phyloP scores from a whole-genome alignment of 2,329 filamentous ascomycete genomes.

The Penicillium corylophilum region DNA sequence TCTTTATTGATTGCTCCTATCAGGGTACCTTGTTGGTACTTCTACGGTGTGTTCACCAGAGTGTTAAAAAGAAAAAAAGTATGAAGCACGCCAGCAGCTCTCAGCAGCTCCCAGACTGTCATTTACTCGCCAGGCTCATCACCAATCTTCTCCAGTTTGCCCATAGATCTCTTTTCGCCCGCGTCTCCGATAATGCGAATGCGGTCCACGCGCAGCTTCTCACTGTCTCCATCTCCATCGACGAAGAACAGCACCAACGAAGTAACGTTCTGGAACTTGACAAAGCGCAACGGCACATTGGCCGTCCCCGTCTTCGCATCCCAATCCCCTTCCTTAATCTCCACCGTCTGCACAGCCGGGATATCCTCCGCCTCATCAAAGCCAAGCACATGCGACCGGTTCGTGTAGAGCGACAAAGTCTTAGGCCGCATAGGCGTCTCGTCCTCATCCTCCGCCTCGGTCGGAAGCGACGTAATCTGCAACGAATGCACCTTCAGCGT shows the following conservation, averaged over 20 bases:
- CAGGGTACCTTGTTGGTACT: not conserved
- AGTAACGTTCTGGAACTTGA: constrained; percentile 95
- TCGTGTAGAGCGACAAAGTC: constrained; percentile 81
- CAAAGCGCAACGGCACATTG: constrained; percentile 74
- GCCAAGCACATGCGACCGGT: constrained; percentile 83
- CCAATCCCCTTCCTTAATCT: constrained; percentile 76
- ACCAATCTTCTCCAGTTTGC: constrained; percentile 91
- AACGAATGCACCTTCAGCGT: constrained; percentile 84
- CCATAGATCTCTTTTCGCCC: constrained; percentile 88
- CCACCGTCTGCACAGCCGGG: constrained; percentile 74
- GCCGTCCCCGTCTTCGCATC: constrained; percentile 69
- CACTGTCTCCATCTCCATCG: constrained; percentile 76
- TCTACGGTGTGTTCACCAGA: not conserved
- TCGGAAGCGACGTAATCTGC: constrained; percentile 78
- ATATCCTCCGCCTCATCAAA: constrained; percentile 94
- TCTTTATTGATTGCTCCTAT: not conserved
- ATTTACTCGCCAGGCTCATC: constrained; percentile 65
- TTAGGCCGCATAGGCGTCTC: constrained; percentile 77
- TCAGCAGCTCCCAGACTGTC: not conserved
- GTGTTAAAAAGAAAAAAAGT: not conserved
- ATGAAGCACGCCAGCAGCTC: not conserved
- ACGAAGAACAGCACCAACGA: constrained; percentile 86
- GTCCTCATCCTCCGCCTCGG: constrained; percentile 57
- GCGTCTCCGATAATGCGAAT: constrained; percentile 75
- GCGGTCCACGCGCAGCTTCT: constrained; percentile 73